A percentile compares a stretch with the other conserved stretches of the same genome.
Evolutionary conservation across 176 grass and related monocot genomes (phyloP).

Genomic region (Aegilops sharonensis): DNA sequence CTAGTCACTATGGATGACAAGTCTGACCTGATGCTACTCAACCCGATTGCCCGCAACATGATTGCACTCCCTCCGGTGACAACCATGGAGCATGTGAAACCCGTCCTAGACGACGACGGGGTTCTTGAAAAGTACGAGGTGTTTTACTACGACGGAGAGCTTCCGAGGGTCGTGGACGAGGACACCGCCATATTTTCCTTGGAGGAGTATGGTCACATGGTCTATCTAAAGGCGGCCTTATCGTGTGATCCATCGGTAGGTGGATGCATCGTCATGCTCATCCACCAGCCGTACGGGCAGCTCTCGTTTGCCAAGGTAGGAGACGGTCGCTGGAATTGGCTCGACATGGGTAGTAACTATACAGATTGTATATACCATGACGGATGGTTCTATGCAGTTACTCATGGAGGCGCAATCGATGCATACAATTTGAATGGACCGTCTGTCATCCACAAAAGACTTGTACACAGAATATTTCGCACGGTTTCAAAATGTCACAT

Average conservation of each 20-base stretch:
- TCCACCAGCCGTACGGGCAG: neutral
- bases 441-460: neutral
- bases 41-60: neutral
- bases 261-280: neutral
- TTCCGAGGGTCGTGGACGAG: neutral
- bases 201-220: neutral
- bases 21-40: neutral
- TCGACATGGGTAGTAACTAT: neutral
- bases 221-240: neutral
- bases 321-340: neutral
- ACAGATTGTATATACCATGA: neutral
- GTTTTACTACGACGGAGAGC: neutral
- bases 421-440: neutral
- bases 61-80: neutral
- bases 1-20: neutral
- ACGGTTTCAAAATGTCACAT: neutral
- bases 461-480: neutral
- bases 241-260: neutral
- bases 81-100: neutral
- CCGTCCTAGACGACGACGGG: neutral
- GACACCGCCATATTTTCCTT: neutral
- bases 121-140: neutral
- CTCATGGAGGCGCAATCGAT: neutral
- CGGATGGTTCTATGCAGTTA: neutral
- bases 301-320: neutral